Base-by-base conservation (phyloP, 2,329 filamentous ascomycete genomes). In the Atkinsonella texensis region DNA sequence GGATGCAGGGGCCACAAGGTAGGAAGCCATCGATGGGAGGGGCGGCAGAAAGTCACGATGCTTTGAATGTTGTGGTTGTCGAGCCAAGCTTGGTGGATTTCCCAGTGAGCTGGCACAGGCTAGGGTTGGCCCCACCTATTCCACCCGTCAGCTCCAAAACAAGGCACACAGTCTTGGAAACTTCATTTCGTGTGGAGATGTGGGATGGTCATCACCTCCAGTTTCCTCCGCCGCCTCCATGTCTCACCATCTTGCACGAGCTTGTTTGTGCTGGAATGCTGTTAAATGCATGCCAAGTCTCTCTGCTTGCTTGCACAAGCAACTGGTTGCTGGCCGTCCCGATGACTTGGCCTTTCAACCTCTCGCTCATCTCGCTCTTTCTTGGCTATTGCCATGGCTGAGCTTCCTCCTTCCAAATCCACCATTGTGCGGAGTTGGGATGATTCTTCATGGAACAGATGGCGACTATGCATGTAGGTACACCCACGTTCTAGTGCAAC, bases 211-310 rank as follows among this genome's bases (percentile, higher is more conserved):
- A 12, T 20, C 17, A 3, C 31, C 32, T 48, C 38, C 18, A 31
- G 33, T 46, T 43, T 28, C 41, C 41, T 43, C 18, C 48, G 20
- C 23, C 42, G 15, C 46, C 35, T 33, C 41, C 41, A 18, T 55
- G 56, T 56, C 56, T 57, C 56, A 55, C 49, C 40, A 47, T 50
- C 23, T n/a, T 39, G 23, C 50, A 42, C 17, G 48, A 53, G 49
- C 50, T 50, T 51, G 38, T 51, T 54, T 38, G 18, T 12, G 12
- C 50, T 52, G 56, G 56, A 56, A 56, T 57, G 51, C 41, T 35
- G 17, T 17, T 40, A 39, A 48, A 47, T 55, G 52, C 54, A 55
- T 57, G 49, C 56, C 56, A 53, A 53, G 17, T 51, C 20, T 35
- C 38, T 35, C 38, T n/a, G 28, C 39, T 48, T 7, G 35, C 8